Conservation (phyloP, 164 flowering plant species). For the Malania oleifera region DNA sequence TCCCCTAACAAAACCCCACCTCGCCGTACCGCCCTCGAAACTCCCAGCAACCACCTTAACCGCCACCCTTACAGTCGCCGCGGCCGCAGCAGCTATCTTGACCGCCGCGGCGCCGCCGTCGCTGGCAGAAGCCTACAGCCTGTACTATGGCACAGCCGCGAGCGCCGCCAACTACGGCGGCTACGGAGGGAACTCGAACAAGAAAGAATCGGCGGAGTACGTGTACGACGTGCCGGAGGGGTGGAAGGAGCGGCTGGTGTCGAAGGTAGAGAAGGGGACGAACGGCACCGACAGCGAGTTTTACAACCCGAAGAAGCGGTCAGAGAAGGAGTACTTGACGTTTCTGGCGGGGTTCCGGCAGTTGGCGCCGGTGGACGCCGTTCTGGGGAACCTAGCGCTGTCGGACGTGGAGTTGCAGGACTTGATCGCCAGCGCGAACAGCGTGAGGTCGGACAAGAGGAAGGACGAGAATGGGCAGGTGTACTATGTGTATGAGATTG, state of each 20-base stretch:
- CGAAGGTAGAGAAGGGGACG: slow-evolving; percentile 92
- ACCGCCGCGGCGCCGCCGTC: slow-evolving; percentile 36
- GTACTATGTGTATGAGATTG: slow-evolving; percentile 82
- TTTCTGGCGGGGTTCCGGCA: slow-evolving; percentile 68
- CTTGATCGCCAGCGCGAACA: slow-evolving; percentile 56
- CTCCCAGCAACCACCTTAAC: slow-evolving; percentile 12
- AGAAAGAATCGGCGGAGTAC: slow-evolving; percentile 83
- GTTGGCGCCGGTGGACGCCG: slow-evolving; percentile 62
- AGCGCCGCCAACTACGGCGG: slow-evolving; percentile 97
- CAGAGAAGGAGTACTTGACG: slow-evolving; percentile 85
- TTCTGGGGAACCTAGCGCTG: slow-evolving; percentile 74
- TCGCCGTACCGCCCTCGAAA: slow-evolving; percentile 12
- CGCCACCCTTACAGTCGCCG: slow-evolving; percentile 14
- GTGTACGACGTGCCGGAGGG: slow-evolving; percentile 84
- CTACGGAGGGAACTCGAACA: slow-evolving; percentile 83
- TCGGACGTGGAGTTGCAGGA: slow-evolving; percentile 87
- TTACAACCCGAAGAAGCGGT: slow-evolving; percentile 77
- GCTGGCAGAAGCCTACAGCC: slow-evolving; percentile 41
- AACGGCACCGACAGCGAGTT: slow-evolving; percentile 97
- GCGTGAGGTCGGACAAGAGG: slow-evolving; percentile 59
- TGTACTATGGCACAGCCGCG: slow-evolving; percentile 93
- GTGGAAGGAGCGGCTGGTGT: slow-evolving; percentile 81
- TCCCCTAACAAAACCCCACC: slow-evolving; percentile 11
- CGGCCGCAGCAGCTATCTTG: slow-evolving; percentile 26
- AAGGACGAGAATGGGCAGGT: slow-evolving; percentile 77